Evolutionary conservation across 257 asterid species (phyloP), one percentile per base, ranked within the genome.

Genomic region (Nyctanthes arbortristis): DNA sequence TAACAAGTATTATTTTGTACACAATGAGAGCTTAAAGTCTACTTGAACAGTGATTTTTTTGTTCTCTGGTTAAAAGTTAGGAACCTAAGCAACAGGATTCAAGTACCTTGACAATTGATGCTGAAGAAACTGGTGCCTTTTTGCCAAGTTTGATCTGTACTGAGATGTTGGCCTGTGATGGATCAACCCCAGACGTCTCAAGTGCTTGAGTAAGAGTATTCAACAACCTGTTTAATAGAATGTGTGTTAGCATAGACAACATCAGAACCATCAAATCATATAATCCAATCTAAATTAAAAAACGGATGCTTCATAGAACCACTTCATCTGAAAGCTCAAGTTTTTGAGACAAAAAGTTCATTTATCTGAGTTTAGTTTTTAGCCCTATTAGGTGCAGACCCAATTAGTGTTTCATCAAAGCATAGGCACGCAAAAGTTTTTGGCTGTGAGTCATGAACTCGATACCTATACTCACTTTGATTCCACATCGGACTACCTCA

Each of bases 61-160:
- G 35, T 8, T 32, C 29, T 11, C 7, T 5, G 24, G 29, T 24
- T 27, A 4, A 0, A 14, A 20, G 9, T 7, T 22, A 39, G 13
- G 9, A 52, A 30, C 55, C 54, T 37, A 35, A 36, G 32, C 31
- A 34, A 45, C 7, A 34, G 43, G 59, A 28, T 36, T 5, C 18
- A 69, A 14, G 54, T 74, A 93, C 97, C 98, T 91, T 91, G 68
- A 81, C 54, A 28, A 66, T 57, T 55, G 88, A 80, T 4, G 85
- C 45, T 43, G 91, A 75, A 73, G 90, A 77, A 79, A 76, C 80
- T 71, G 77, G 75, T 9, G 82, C 84, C 77, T 79, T 83, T 79
- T 89, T 89, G 22, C 93, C 97, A 20, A 94, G 85, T 77, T 94
- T 93, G 65, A 94, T 86, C 79, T 91, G 89, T 29, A 91, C 99